phyloP scores from a whole-genome alignment of 2,329 filamentous ascomycete genomes.

The Paramyrothecium sp. region DNA sequence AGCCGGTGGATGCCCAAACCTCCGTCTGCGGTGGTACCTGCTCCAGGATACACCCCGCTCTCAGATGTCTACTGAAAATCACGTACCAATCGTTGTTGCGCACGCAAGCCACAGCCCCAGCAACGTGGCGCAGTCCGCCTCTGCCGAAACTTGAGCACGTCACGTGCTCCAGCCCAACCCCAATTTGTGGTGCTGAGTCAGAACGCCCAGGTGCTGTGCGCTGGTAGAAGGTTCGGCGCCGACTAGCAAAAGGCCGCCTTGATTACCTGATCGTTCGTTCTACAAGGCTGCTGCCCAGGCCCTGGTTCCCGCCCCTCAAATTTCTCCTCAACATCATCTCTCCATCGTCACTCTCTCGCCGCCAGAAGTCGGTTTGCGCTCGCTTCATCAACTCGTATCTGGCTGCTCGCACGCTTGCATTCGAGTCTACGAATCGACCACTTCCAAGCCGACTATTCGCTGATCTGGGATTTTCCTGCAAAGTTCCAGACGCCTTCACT shows the following conservation, averaged over 20 bases:
- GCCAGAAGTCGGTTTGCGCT: constrained; percentile 30
- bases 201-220: too few relatives aligned
- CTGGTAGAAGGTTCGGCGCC: too few relatives aligned
- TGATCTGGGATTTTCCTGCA: constrained; percentile 30
- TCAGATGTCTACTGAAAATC: too few relatives aligned
- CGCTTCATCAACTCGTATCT: constrained; percentile 17
- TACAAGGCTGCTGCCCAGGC: neutral
- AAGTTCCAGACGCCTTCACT: constrained; percentile 60
- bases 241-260: too few relatives aligned
- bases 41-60: too few relatives aligned
- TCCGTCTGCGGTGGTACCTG: neutral
- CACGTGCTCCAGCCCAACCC: too few relatives aligned
- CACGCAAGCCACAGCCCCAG: too few relatives aligned
- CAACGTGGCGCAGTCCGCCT: too few relatives aligned
- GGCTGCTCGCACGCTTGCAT: constrained; percentile 10
- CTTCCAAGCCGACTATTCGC: constrained; percentile 34
- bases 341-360: constrained; percentile 27
- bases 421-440: constrained; percentile 22
- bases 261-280: too few relatives aligned
- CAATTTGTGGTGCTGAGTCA: too few relatives aligned
- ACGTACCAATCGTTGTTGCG: too few relatives aligned
- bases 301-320: neutral
- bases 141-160: too few relatives aligned
- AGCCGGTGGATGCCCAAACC: neutral
- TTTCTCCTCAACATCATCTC: constrained; percentile 20